Percentiles rank a stretch among this genome's conserved stretches.
phyloP scores from a whole-genome alignment of 805 yeast species.

The Yarrowia sp. region DNA sequence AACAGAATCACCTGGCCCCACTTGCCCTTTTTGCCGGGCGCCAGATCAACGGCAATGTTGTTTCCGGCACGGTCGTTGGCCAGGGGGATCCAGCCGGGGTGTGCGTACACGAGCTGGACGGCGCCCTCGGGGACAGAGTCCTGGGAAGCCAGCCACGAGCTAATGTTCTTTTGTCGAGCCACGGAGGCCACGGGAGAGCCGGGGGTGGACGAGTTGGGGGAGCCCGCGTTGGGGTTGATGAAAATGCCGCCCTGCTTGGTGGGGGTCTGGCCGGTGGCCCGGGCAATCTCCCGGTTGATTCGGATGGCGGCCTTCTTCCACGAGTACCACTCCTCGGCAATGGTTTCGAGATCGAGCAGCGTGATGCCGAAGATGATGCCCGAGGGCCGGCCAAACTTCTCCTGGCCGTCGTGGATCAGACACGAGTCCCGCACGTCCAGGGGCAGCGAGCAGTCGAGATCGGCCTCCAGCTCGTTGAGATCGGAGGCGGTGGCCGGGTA shows the following conservation, averaged over 20 bases:
- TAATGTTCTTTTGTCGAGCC: constrained; percentile 40
- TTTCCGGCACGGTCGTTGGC: constrained; percentile 90
- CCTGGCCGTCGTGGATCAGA: constrained; percentile 91
- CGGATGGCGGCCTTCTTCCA: constrained; percentile 67
- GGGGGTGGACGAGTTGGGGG: constrained; percentile 42
- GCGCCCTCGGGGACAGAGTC: constrained; percentile 78
- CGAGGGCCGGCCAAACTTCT: constrained; percentile 71
- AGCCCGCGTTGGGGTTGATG: constrained; percentile 33
- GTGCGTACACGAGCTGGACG: constrained; percentile 80
- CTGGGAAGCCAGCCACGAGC: constrained; percentile 56
- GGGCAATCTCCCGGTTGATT: constrained; percentile 43
- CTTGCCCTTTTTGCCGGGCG: constrained; percentile 77
- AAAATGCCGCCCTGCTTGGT: constrained; percentile 40
- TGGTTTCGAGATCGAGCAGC: constrained; percentile 78
- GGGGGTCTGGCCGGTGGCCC: constrained; percentile 34
- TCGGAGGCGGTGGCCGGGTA: constrained; percentile 83
- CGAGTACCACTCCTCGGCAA: constrained; percentile 77
- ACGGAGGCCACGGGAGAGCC: constrained; percentile 40
- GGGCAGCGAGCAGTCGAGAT: constrained; percentile 76
- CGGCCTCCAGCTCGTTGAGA: constrained; percentile 81
- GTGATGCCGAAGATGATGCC: constrained; percentile 84
- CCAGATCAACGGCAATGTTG: constrained; percentile 87
- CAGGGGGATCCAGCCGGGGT: constrained; percentile 89
- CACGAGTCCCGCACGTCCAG: constrained; percentile 80
- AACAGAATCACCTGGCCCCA: constrained; percentile 92